phyloP scores from a whole-genome alignment of 768 basidiomycete genomes.

The Amanita rimosa region DNA sequence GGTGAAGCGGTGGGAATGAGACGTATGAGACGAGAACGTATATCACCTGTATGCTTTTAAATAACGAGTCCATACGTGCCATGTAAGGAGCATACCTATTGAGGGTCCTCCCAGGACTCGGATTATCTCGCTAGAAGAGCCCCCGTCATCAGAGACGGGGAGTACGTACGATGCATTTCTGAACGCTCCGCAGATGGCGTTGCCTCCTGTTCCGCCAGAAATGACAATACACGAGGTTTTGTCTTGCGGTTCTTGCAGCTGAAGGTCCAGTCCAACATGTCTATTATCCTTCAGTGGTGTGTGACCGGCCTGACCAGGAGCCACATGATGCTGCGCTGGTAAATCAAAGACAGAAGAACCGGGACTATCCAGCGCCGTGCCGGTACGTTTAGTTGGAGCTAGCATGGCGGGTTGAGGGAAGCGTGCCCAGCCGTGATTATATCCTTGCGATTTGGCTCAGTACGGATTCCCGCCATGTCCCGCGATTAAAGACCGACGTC shows the following conservation, averaged over 20 bases:
- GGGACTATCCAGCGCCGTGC: slow-evolving; percentile 33
- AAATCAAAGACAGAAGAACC: slow-evolving; percentile 71
- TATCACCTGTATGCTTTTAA: slow-evolving; percentile 46
- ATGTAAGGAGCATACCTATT: slow-evolving; percentile 37
- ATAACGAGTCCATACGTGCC: neutral
- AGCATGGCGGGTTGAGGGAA: slow-evolving; percentile 9
- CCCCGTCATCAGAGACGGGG: slow-evolving; percentile 93
- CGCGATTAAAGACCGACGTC: slow-evolving; percentile 11
- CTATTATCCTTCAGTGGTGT: neutral
- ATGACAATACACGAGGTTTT: slow-evolving; percentile 56
- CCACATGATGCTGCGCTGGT: slow-evolving; percentile 31
- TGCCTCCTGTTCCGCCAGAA: slow-evolving; percentile 92
- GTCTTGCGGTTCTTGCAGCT: neutral
- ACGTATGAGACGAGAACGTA: slow-evolving; percentile 80
- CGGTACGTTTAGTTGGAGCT: slow-evolving; percentile 1
- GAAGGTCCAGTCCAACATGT: neutral
- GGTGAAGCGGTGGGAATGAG: slow-evolving; percentile 61
- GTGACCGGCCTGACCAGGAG: neutral
- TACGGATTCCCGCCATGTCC: slow-evolving; percentile 29
- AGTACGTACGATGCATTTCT: slow-evolving; percentile 69
- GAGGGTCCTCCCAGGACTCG: slow-evolving; percentile 83
- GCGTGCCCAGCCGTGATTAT: neutral
- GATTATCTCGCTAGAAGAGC: slow-evolving; percentile 90
- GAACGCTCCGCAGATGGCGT: slow-evolving; percentile 83
- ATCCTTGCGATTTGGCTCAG: neutral